Base-by-base conservation (phyloP, 1,284 basidiomycete genomes). In the Ganoderma meredithae region DNA sequence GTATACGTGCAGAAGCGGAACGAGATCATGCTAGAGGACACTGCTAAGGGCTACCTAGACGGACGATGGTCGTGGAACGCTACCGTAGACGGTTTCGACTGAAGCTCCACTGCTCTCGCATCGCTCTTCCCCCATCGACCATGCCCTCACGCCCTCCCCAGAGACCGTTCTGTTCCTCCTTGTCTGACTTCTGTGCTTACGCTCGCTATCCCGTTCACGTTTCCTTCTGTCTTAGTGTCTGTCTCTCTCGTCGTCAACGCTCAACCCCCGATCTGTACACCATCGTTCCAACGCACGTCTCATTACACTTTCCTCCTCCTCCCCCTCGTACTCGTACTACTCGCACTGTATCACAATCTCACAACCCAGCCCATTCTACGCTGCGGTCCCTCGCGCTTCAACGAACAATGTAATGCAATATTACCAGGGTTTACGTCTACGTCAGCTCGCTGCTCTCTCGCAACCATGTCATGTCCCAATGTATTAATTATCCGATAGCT, bases 1-100 rank as follows among this genome's bases (percentile, higher is more conserved):
- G 93, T 96, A n/a, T 99, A 98, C 76, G 97, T 99, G 10, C 91
- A 95, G 82, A 98, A 97, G 82, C 88, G 98, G 55, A 96, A 98
- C 78, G 94, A 96, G 78, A 97, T 99, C 74, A 85, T 99, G 73
- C 83, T 99, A 43, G 94, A 98, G 73, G 97, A 99, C 79, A 98
- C 97, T 0, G 92, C 96, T 0, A 88, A 87, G 71, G 97, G 97
- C 1, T 97, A 96, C 82, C 82, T 92, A 60, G 97, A 98, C 70
- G 95, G 90, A 22, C 83, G 96, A 73, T 93, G 94, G 94, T 83
- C 74, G 74, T 95, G 89, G 92, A 94, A 94, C 75, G 81, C 82
- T 10, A 27, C 79, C 8, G 87, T 93, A 15, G 89, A 90, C 9
- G 91, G 91, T 49, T 91, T 92, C 68, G 83, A 84, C 61, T 77